These are phyloP conservation scores for Hanseniaspora osmophila DNA, from an alignment of 805 yeast species.

Conservation along the genomic window DNA sequence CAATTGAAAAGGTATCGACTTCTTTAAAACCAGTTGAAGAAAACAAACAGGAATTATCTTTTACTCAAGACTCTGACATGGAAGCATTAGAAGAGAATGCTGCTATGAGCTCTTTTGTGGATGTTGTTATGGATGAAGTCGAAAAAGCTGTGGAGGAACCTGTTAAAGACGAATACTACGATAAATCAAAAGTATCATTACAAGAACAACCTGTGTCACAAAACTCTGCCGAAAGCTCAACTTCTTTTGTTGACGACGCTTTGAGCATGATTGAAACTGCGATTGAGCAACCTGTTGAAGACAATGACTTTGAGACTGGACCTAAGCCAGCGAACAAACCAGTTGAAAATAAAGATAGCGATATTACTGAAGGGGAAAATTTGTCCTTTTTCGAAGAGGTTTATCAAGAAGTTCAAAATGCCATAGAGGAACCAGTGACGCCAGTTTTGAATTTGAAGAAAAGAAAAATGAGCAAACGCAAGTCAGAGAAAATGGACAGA, in stretches of 20 bases:
- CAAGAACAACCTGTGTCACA: too few species aligned
- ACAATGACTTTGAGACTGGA: too few species aligned
- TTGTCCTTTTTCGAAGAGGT: neutral
- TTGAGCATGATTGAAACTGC: too few species aligned
- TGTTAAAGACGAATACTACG: neutral
- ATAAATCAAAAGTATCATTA: neutral
- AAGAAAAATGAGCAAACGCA: neutral
- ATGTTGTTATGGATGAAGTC: slow-evolving; percentile 7
- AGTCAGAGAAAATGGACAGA: neutral
- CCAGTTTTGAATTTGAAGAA: neutral
- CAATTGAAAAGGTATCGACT: too few species aligned
- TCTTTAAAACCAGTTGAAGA: too few species aligned
- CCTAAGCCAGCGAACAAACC: too few species aligned
- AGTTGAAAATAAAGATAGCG: too few species aligned
- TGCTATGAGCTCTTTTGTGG: neutral
- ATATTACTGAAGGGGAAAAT: neutral
- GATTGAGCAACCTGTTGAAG: too few species aligned
- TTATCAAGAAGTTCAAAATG: slow-evolving; percentile 1
- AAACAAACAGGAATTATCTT: too few species aligned
- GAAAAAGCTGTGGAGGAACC: slow-evolving; percentile 7
- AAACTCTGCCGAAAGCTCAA: too few species aligned
- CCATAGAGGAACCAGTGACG: neutral
- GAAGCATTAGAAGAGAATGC: neutral
- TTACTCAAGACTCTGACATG: too few species aligned
- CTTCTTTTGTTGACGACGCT: too few species aligned